Base-by-base conservation (phyloP, 192 early-diverging fungal species). In the Mortierella alpina region DNA sequence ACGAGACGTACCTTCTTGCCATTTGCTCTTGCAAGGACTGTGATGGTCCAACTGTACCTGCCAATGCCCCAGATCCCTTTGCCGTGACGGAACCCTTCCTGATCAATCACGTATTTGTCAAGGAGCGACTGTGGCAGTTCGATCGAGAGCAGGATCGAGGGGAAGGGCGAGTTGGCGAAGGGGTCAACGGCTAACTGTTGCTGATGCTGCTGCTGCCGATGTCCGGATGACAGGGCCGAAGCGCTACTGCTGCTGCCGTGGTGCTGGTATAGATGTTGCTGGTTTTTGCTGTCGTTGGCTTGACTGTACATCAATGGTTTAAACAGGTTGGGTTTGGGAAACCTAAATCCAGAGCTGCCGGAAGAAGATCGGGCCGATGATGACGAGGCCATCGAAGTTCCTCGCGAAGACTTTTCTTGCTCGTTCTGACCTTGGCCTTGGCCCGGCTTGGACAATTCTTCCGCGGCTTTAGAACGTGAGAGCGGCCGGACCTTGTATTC, bases 281-380 rank as follows among this genome's bases (percentile, higher is more conserved):
- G 72, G 14, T 59, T 66, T 14, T 63, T 80, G 41, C 54, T 80
- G 42, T 80, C 66, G 49, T 62, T 80, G 57, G 70, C 66, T 46
- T 80, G 70, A 42, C 48, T 68, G 49, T 72, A 72, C 40, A 76
- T 58, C 65, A 72, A 68, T 39, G 76, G 69, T 48, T 80, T 80
- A 49, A 80, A 70, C 59, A 75, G 39, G 72, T 66, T 73, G 44
- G 72, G 72, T 62, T 75, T 75, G 17, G 65, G 10, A 68, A 80
- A 80, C 53, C 68, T 80, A 63, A 80, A 80, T 66, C 77, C 70
- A 48, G 63, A 59, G 51, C 63, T 80, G 6, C 70, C 77, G 77
- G 77, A 80, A 80, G 77, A 80, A 80, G 76, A 79, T 72, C 77
- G 77, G 77, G 69, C 77, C 77, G 77, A 80, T 40, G 69, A 62